Base-by-base conservation (phyloP, 805 yeast species). In the Groenewaldozyma tartarivorans region DNA sequence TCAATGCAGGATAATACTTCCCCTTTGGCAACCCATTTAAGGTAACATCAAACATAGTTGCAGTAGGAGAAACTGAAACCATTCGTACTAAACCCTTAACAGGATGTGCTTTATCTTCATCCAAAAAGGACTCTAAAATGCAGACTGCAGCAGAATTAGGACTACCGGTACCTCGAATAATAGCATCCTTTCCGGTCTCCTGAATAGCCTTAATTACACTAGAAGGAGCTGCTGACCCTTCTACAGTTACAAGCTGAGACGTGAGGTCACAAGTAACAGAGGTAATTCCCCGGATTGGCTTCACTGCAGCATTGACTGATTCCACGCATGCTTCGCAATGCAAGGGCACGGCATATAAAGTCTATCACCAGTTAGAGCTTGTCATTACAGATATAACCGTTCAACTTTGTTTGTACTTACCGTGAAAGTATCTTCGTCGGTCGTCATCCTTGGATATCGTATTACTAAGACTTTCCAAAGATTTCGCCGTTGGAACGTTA, bases 71-170 rank as follows among this genome's bases (percentile, higher is more conserved):
- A 4, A 80, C 77, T 34, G 81, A 71, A 13, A 88, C 95, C 41
- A 88, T 76, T 48, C 97, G 69, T 1, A 88, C 95, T 33, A 88
- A 68, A 0, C 97, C 97, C 53, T 81, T 77, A 19, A 90, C 94
- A 0, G 88, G 83, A 31, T 68, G 66, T 11, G 57, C 56, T 18
- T 43, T 46, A 48, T 71, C 74, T 20, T 61, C 62, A 2, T 64
- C 62, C 38, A 67, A 74, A 51, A 80, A 81, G 16, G 81, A 71
- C 57, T 90, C 97, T 42, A 88, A 62, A 36, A 88, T 88, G 49
- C 92, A 77, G 24, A 88, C 97, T 0, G 95, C 96, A 0, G 96
- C 95, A 16, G 83, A 72, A 57, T 88, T 80, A 15, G 94, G 80
- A 43, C 67, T 71, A 2, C 96, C 96, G 0, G 95, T 77, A 4